phyloP scores from a whole-genome alignment of 306 rosid genomes.

The Leucaena leucocephala region DNA sequence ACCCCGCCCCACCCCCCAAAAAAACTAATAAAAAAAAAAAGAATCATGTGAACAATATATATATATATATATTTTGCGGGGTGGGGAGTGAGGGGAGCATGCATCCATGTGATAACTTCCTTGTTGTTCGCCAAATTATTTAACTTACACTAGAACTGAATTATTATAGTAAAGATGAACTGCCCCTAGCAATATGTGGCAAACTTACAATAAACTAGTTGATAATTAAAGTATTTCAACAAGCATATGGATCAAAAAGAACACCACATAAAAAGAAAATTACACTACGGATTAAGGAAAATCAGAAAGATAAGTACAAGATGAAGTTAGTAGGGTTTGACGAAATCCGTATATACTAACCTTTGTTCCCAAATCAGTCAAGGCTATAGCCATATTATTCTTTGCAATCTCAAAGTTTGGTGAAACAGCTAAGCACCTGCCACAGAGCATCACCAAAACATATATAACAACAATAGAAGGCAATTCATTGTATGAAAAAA shows the following conservation, averaged over 20 bases:
- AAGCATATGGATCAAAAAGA: not conserved
- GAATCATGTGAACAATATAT: not conserved
- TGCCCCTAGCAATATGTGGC: not conserved
- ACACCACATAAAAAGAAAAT: not conserved
- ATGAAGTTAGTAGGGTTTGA: not conserved
- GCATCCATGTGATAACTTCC: not conserved
- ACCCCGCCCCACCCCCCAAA: not conserved
- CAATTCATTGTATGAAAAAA: constrained; percentile 6
- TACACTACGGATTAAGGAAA: not conserved
- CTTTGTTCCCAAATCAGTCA: constrained; percentile 99
- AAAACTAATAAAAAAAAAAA: too few species aligned
- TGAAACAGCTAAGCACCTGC: constrained; percentile 95
- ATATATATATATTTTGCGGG: too few species aligned
- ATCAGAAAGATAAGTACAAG: not conserved
- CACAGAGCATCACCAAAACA: constrained; percentile 40
- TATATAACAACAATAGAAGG: constrained; percentile 6
- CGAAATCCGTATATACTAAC: constrained; percentile 42
- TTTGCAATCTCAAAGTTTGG: constrained; percentile 99
- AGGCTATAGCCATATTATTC: constrained; percentile 99
- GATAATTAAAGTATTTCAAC: constrained; percentile 10
- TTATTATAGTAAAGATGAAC: not conserved
- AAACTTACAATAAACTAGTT: not conserved
- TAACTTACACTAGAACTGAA: not conserved
- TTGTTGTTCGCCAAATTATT: not conserved
- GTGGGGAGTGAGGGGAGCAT: too few species aligned